Percentiles rank a stretch among this genome's conserved stretches.
These are phyloP conservation scores for Barnettozyma sucrosica DNA, from an alignment of 805 yeast species.

Conservation along the genomic window DNA sequence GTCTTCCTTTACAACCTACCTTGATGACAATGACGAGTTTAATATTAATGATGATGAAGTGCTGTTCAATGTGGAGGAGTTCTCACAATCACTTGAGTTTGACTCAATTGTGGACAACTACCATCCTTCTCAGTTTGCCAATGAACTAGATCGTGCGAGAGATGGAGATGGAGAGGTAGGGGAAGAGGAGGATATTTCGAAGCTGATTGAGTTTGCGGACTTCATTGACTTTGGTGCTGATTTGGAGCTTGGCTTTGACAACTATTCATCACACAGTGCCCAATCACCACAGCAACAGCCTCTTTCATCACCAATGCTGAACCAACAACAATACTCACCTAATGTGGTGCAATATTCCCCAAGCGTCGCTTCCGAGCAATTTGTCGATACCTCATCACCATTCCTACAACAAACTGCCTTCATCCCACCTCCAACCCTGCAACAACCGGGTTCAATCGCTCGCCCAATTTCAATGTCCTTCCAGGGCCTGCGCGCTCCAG, in stretches of 20 bases:
- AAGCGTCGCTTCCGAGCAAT: not conserved
- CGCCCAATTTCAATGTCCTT: conserved; percentile 47
- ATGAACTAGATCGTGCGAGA: not conserved
- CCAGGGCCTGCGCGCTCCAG: conserved; percentile 57
- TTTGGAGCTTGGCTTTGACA: conserved; percentile 30
- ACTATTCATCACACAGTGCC: not conserved
- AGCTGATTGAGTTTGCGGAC: conserved; percentile 40
- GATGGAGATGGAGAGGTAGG: conserved; percentile 2
- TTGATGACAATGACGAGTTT: conserved; percentile 5
- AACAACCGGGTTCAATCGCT: not conserved
- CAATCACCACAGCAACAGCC: not conserved
- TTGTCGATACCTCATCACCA: conserved; percentile 13
- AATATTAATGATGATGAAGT: conserved; percentile 17
- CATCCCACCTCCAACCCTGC: conserved; percentile 7
- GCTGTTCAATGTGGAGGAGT: conserved; percentile 24
- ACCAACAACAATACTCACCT: not conserved
- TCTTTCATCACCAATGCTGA: conserved; percentile 15
- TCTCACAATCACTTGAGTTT: conserved; percentile 19
- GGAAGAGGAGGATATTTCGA: conserved; percentile 31
- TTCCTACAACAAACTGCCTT: conserved; percentile 19
- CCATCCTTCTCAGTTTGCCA: not conserved
- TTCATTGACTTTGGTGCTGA: conserved; percentile 42
- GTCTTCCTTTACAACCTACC: conserved; percentile 5
- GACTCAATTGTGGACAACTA: conserved; percentile 11
- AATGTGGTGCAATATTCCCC: not conserved